These are phyloP conservation scores for Celoporthe dispersa DNA, from an alignment of 2,329 filamentous ascomycete species.

Conservation along the genomic window DNA sequence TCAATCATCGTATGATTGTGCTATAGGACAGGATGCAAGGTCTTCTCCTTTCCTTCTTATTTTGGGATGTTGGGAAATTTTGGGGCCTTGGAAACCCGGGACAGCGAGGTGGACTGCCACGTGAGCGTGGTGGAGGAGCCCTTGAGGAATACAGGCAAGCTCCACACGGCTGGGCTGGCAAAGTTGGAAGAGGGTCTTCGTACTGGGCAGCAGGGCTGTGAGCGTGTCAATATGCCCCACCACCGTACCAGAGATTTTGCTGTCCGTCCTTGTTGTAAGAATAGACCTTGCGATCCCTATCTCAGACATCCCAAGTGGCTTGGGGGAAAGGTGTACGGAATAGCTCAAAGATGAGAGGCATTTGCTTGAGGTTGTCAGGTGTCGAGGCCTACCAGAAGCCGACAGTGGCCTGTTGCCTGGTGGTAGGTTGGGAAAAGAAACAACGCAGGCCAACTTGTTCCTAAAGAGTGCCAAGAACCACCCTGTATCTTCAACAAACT, in stretches of 20 bases:
- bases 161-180: conserved; percentile 15
- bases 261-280: not conserved
- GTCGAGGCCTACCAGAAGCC: not conserved
- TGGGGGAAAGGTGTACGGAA: not conserved
- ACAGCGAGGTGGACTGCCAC: conserved; percentile 16
- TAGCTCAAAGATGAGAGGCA: not conserved
- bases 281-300: not conserved
- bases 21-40: not conserved
- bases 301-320: not conserved
- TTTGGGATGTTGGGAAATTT: not conserved
- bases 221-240: not conserved
- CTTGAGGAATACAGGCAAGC: conserved; percentile 15
- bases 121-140: conserved; percentile 20
- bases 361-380: not conserved
- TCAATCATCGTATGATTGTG: not conserved
- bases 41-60: not conserved
- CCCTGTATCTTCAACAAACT: not conserved
- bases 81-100: not conserved
- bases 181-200: conserved; percentile 24
- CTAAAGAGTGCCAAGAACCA: not conserved
- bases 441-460: not conserved
- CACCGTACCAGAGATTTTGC: not conserved
- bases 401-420: not conserved
- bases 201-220: conserved; percentile 2
- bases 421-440: not conserved